Evolutionary conservation across 495 filamentous ascomycete species (phyloP), one percentile per base, ranked within the genome.

Genomic region (Penicillium riverlandense): DNA sequence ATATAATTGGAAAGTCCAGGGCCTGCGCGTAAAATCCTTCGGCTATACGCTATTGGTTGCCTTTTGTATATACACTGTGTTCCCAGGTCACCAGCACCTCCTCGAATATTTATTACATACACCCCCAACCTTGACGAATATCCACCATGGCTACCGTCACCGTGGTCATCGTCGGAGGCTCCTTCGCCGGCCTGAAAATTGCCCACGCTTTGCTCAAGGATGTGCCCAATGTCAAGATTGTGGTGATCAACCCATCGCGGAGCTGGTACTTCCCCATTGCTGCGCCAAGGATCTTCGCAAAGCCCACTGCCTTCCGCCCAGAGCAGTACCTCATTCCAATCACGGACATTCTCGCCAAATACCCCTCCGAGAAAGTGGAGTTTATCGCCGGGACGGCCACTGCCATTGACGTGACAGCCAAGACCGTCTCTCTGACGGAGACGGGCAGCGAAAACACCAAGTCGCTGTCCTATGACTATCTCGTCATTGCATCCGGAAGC

Each of bases 151-250:
- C 51, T 10, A 38, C 50, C 29, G 50, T 40, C 40, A 58, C 52
- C 15, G 38, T 88, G 40, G 65, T 86, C n/a, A 67, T 89, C 35
- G 70, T 87, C 9, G 85, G 85, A 32, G 84, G 71, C 44, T 77
- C 74, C 41, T 70, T 60, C 53, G 72, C 74, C n/a, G 83, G 83
- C 39, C 45, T 85, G 1, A 56, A 62, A 12, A 58, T 79, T 34
- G 76, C 82, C 4, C 80, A 86, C 59, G 71, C 77, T 43, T 60
- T 83, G 32, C 66, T 84, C 11, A 67, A 71, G 38, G 65, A 76
- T 50, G 69, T 70, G 13, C 48, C 63, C 16, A 55, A 62, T n/a
- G 53, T 67, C 37, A 76, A 72, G 39, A 60, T 85, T 5, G 61
- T 77, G 22, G 53, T 86, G 16, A 65, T 84, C 41, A 74, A 73